Percentiles rank a stretch among this genome's conserved stretches.
These are phyloP conservation scores for Coprinopsis cinerea DNA, from an alignment of 768 basidiomycete species.

Conservation along the genomic window DNA sequence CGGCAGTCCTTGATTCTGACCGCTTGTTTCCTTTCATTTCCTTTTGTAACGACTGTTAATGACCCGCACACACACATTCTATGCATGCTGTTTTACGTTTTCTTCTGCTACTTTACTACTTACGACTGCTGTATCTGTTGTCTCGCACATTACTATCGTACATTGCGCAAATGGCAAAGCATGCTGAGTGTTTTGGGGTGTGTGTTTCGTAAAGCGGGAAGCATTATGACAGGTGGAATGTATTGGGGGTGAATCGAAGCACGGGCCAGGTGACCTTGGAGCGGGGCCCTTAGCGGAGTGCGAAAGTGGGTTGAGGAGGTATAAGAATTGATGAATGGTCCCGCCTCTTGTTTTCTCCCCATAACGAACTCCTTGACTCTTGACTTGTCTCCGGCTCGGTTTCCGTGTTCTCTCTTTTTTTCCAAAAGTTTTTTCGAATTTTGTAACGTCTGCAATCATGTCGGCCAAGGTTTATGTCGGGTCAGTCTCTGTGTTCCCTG, in stretches of 20 bases:
- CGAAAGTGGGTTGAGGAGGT: background rate
- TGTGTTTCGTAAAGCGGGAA: background rate
- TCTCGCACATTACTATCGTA: too few species aligned
- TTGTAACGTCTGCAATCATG: constrained; percentile 47
- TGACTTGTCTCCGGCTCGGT: constrained; percentile 8
- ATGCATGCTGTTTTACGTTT: constrained; percentile 23
- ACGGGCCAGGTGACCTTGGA: constrained; percentile 6
- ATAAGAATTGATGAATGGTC: background rate
- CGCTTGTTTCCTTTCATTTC: constrained; percentile 21
- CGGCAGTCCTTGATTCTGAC: constrained; percentile 15
- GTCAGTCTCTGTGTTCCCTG: constrained; percentile 61
- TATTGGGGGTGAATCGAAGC: constrained; percentile 14
- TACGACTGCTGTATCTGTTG: constrained; percentile 17
- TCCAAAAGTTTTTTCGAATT: constrained; percentile 39
- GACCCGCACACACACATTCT: constrained; percentile 4
- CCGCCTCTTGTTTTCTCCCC: background rate
- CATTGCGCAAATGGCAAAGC: too few species aligned
- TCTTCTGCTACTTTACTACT: too few species aligned
- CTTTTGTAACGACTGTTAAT: constrained; percentile 14
- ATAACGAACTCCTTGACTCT: constrained; percentile 6
- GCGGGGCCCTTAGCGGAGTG: constrained; percentile 1
- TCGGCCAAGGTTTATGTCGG: constrained; percentile 89
- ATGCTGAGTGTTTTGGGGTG: too few species aligned
- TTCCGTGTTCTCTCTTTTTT: constrained; percentile 44
- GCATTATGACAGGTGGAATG: background rate